Conservation (phyloP, 208 protist species). For the Crithidia expoeki region DNA sequence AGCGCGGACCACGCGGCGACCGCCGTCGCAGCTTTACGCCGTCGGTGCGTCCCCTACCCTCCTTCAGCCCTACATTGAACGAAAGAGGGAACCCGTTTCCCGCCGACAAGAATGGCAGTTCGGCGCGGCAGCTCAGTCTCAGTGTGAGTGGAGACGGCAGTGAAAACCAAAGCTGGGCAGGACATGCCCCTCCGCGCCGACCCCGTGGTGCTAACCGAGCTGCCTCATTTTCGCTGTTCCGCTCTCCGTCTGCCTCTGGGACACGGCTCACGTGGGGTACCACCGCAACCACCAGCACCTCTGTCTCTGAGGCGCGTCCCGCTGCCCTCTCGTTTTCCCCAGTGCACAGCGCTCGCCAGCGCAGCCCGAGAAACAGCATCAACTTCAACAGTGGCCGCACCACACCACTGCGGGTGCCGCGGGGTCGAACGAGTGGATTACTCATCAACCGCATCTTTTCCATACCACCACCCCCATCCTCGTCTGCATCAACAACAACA, state of each 20-base stretch:
- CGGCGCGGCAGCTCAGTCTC: conserved; percentile 10
- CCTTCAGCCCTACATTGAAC: neutral
- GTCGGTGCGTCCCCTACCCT: neutral
- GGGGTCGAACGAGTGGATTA: neutral
- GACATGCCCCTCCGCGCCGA: neutral
- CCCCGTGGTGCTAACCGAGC: conserved; percentile 7
- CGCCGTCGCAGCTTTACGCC: conserved; percentile 4
- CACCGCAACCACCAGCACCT: neutral
- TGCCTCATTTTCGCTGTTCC: conserved; percentile 22
- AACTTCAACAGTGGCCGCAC: conserved; percentile 1
- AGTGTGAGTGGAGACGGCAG: conserved; percentile 7
- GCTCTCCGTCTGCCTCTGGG: conserved; percentile 16
- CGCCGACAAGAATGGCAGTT: neutral
- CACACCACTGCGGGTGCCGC: conserved; percentile 7
- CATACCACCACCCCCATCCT: neutral
- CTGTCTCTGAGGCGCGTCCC: neutral
- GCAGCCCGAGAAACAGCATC: conserved; percentile 1
- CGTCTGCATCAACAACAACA: neutral
- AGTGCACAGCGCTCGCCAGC: neutral
- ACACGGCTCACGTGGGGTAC: conserved; percentile 9
- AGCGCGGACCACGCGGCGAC: neutral
- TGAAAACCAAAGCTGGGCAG: neutral
- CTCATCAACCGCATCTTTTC: neutral
- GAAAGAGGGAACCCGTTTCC: neutral
- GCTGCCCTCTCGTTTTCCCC: neutral